Evolutionary conservation across 371 early-diverging fungal genomes (phyloP).

Genomic region (Mortierella sp.): DNA sequence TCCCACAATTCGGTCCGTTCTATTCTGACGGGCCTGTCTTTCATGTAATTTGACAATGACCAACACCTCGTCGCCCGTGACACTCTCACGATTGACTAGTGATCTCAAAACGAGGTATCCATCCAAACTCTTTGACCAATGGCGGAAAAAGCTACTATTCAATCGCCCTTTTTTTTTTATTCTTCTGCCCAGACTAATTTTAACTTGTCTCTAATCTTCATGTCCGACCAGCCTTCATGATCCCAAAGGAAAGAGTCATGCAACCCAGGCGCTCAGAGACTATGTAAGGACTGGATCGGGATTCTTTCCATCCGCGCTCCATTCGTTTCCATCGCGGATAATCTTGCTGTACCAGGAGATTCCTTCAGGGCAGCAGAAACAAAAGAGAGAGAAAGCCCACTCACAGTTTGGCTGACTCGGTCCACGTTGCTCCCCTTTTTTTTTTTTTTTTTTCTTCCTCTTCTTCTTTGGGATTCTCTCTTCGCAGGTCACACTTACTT

Average conservation of each 20-base stretch:
- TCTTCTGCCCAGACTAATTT: too few species aligned
- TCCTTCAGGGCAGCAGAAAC: neutral
- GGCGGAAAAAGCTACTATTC: too few species aligned
- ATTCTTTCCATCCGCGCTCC: neutral
- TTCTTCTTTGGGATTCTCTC: neutral
- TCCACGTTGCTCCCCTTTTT: conserved; percentile 4
- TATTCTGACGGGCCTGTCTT: conserved; percentile 1
- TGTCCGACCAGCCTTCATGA: conserved; percentile 21
- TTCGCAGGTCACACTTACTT: conserved; percentile 31
- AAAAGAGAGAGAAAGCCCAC: neutral
- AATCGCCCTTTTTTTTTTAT: too few species aligned
- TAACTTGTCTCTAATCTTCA: neutral
- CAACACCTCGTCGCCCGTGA: conserved; percentile 32
- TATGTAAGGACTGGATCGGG: conserved; percentile 32
- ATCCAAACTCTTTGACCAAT: neutral
- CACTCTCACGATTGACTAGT: conserved; percentile 39
- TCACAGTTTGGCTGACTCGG: neutral
- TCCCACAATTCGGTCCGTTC: neutral
- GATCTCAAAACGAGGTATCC: conserved; percentile 46
- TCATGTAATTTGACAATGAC: conserved; percentile 13
- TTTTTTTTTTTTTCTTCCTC: neutral
- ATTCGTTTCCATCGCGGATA: neutral
- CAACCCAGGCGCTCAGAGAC: conserved; percentile 33
- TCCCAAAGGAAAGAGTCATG: conserved; percentile 26
- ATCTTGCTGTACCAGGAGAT: neutral